Percentiles rank a stretch among this genome's conserved stretches.
Evolutionary conservation across 108 stramenopile species (phyloP).

Genomic region (Nitzschia palea): DNA sequence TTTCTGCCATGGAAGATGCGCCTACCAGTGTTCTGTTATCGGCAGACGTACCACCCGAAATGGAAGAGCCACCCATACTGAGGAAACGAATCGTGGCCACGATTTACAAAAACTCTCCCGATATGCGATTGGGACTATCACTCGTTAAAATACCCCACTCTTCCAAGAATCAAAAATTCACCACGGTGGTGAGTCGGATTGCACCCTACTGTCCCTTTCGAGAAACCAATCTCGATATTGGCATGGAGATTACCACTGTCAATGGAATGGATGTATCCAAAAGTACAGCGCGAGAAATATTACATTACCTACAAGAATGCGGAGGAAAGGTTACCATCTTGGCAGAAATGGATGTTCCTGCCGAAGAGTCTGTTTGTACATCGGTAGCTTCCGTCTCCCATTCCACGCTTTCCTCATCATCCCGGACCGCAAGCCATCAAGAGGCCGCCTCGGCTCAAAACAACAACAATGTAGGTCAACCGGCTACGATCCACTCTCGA

Average conservation of each 20-base stretch:
- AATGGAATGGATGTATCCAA: slow-evolving; percentile 16
- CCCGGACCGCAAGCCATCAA: not conserved
- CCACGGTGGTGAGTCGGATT: slow-evolving; percentile 9
- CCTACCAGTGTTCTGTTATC: not conserved
- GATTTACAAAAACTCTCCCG: not conserved
- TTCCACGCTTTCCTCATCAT: not conserved
- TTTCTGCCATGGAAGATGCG: slow-evolving; percentile 4
- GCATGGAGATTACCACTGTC: slow-evolving; percentile 4
- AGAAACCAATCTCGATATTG: not conserved
- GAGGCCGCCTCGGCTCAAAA: too few species aligned
- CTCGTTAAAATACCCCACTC: not conserved
- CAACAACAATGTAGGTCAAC: too few species aligned
- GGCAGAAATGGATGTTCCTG: slow-evolving; percentile 7
- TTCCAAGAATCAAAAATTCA: not conserved
- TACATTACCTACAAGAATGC: not conserved
- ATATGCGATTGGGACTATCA: not conserved
- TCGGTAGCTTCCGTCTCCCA: not conserved
- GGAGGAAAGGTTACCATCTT: not conserved
- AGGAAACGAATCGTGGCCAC: slow-evolving; percentile 1
- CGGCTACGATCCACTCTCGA: too few species aligned
- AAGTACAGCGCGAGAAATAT: not conserved
- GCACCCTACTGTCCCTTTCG: not conserved
- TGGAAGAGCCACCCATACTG: not conserved
- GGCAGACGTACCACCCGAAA: not conserved
- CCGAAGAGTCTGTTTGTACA: not conserved